Conservation (phyloP, 352 stramenopile species). For the Phytopythium chamaehyphon region DNA sequence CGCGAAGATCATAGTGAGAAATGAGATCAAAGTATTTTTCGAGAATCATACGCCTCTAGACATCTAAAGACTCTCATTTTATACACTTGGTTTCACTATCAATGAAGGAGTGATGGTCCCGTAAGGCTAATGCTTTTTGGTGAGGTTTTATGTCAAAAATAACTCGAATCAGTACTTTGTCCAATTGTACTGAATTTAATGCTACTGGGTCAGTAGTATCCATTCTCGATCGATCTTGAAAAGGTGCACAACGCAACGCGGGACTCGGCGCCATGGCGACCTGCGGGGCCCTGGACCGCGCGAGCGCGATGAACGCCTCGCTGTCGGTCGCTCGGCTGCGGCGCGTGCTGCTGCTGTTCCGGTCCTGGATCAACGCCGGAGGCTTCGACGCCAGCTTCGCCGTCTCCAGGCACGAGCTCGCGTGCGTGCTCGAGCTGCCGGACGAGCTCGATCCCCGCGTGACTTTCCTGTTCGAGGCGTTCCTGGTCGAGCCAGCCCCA, state of each 20-base stretch:
- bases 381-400: conserved; percentile 57
- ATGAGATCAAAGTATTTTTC: too few species aligned
- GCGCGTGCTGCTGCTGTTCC: conserved; percentile 53
- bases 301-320: conserved; percentile 32
- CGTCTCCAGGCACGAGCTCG: conserved; percentile 56
- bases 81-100: too few species aligned
- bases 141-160: too few species aligned
- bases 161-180: too few species aligned
- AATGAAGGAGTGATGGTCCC: too few species aligned
- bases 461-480: conserved; percentile 50
- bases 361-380: conserved; percentile 44
- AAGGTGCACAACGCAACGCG: neutral
- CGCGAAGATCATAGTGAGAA: too few species aligned
- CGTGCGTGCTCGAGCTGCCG: conserved; percentile 56
- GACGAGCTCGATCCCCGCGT: conserved; percentile 16
- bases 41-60: too few species aligned
- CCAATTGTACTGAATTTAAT: too few species aligned
- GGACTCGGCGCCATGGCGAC: conserved; percentile 15
- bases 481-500: conserved; percentile 11
- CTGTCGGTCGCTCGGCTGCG: conserved; percentile 45
- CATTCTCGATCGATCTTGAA: conserved; percentile 6
- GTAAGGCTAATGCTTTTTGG: too few species aligned
- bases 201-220: neutral
- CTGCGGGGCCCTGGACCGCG: conserved; percentile 26
- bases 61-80: too few species aligned